Percentiles rank a stretch among this genome's conserved stretches.
Conservation (phyloP, 2,329 filamentous ascomycete species). For the Fusarium buxicola region DNA sequence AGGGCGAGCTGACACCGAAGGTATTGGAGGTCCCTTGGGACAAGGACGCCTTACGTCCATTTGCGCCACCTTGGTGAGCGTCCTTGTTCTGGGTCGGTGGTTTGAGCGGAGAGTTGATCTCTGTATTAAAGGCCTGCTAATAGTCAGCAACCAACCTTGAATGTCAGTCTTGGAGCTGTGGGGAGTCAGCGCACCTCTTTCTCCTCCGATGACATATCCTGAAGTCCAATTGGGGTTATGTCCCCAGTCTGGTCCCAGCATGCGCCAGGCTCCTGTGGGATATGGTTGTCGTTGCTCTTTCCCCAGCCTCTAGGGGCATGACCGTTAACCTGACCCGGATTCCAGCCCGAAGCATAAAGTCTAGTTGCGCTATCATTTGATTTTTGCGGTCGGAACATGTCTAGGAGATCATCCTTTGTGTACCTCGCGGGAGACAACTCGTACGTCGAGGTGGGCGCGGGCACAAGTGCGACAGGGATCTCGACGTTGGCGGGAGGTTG, state of each 20-base stretch:
- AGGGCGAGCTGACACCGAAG: conserved; percentile 80
- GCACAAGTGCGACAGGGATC: conserved; percentile 48
- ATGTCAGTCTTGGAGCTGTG: conserved; percentile 4
- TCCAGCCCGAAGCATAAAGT: conserved; percentile 82
- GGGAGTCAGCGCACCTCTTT: conserved; percentile 62
- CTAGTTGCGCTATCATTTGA: conserved; percentile 67
- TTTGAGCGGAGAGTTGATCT: conserved; percentile 95
- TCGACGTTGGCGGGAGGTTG: conserved; percentile 53
- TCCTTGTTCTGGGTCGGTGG: conserved; percentile 81
- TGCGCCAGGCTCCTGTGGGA: conserved; percentile 84
- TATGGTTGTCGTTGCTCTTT: conserved; percentile 78
- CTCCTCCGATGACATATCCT: conserved; percentile 74
- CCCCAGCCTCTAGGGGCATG: conserved; percentile 76
- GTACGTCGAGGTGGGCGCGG: conserved; percentile 41
- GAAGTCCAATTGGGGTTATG: conserved; percentile 76
- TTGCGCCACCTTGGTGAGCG: conserved; percentile 67
- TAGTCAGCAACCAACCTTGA: conserved; percentile 38
- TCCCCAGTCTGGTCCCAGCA: conserved; percentile 87
- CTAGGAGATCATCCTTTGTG: conserved; percentile 81
- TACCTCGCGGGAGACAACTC: conserved; percentile 70
- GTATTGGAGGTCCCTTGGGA: conserved; percentile 74
- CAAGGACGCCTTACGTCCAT: conserved; percentile 84
- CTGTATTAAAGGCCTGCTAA: conserved; percentile 78
- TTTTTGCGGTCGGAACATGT: conserved; percentile 71
- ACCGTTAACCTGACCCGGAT: conserved; percentile 78